Conservation (phyloP, 202 grass and related monocot species). For the Schoenoplectus tabernaemontani region DNA sequence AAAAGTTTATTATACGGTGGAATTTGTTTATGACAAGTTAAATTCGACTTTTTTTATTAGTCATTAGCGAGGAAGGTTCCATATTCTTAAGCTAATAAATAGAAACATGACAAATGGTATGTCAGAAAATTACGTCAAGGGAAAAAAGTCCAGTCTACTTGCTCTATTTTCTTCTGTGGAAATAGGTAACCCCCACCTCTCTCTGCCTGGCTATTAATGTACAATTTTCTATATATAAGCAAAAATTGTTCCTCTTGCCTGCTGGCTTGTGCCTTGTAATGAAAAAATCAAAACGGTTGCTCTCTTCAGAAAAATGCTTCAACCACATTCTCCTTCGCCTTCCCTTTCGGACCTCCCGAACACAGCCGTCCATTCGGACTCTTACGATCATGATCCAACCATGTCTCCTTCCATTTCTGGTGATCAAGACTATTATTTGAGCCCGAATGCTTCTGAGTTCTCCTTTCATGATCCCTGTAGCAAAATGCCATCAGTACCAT, state of each 20-base stretch:
- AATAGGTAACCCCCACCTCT: not conserved
- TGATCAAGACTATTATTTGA: not conserved
- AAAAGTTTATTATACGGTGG: not conserved
- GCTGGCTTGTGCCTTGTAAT: not conserved
- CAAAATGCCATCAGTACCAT: not conserved
- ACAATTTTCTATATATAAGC: conserved; percentile 6
- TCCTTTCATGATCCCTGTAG: conserved; percentile 22
- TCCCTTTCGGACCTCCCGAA: conserved; percentile 18
- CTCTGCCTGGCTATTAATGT: not conserved
- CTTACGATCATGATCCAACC: not conserved
- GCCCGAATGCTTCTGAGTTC: conserved; percentile 35
- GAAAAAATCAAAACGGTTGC: conserved; percentile 7
- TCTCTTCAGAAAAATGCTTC: not conserved
- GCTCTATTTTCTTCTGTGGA: not conserved
- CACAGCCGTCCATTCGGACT: not conserved
- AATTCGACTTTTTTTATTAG: not conserved
- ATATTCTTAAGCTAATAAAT: not conserved
- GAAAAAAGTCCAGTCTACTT: not conserved
- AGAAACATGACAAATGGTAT: not conserved
- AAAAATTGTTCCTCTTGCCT: conserved; percentile 2
- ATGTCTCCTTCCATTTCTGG: not conserved
- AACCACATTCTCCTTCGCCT: not conserved
- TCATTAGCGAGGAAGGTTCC: not conserved
- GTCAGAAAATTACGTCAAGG: not conserved
- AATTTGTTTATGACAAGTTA: not conserved